Conservation (phyloP, 108 stramenopile genomes). For the Skeletonema grethae region DNA sequence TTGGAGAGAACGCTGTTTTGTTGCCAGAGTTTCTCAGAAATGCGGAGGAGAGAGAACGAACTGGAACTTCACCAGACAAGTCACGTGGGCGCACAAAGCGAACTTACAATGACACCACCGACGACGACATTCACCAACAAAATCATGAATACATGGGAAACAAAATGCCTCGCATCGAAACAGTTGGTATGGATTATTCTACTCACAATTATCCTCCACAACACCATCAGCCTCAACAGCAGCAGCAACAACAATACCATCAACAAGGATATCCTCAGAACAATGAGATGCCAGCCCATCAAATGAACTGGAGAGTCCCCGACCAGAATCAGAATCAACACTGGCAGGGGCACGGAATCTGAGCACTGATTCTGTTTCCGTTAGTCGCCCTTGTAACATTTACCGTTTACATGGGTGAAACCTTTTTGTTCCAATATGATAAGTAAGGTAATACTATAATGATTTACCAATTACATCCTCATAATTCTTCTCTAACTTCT, state of each 20-base stretch:
- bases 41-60: conserved; percentile 15
- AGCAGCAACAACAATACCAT: too few species aligned
- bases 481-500: conserved; percentile 28
- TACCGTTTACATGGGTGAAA: neutral
- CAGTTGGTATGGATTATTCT: neutral
- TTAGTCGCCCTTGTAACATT: neutral
- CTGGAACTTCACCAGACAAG: neutral
- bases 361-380: neutral
- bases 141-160: neutral
- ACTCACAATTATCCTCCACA: conserved; percentile 4
- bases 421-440: neutral
- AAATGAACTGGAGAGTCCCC: neutral
- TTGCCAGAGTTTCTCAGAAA: conserved; percentile 9
- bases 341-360: neutral
- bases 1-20: neutral
- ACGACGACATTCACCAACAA: conserved; percentile 1
- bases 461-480: conserved; percentile 28
- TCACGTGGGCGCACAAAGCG: neutral
- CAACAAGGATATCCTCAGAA: neutral
- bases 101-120: neutral
- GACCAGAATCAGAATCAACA: neutral
- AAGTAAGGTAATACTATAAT: neutral
- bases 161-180: conserved; percentile 1
- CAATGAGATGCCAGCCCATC: neutral
- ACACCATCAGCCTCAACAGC: neutral